Conservation (phyloP, 371 early-diverging fungal genomes). For the Mucor mucedo region DNA sequence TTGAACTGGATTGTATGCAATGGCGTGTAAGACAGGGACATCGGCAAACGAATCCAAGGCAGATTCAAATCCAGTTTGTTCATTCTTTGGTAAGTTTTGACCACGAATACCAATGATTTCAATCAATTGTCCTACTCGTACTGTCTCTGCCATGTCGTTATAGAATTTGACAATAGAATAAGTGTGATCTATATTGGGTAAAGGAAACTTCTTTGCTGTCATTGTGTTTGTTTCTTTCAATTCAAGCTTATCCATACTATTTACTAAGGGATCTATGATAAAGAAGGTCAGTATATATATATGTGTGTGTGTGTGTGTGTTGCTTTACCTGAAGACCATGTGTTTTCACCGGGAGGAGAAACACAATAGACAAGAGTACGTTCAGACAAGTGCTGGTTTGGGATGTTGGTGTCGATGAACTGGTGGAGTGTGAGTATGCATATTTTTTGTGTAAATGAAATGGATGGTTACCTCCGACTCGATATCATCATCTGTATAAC, state of each 20-base stretch:
- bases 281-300: not conserved
- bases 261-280: slow-evolving; percentile 13
- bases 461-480: slow-evolving; percentile 27
- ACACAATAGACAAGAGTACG: slow-evolving; percentile 59
- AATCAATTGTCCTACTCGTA: slow-evolving; percentile 61
- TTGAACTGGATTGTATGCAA: slow-evolving; percentile 35
- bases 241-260: slow-evolving; percentile 27
- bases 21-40: slow-evolving; percentile 49
- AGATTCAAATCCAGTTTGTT: slow-evolving; percentile 25
- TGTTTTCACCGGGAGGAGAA: slow-evolving; percentile 66
- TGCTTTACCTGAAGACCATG: slow-evolving; percentile 43
- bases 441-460: not conserved
- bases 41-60: slow-evolving; percentile 23
- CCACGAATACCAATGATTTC: slow-evolving; percentile 65
- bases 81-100: slow-evolving; percentile 14
- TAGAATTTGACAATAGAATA: slow-evolving; percentile 62
- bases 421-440: not conserved
- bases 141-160: slow-evolving; percentile 35
- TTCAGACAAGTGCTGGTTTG: slow-evolving; percentile 45
- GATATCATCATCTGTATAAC: slow-evolving; percentile 48
- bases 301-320: not conserved
- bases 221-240: slow-evolving; percentile 14
- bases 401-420: slow-evolving; percentile 14
- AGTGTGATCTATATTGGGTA: slow-evolving; percentile 52
- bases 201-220: slow-evolving; percentile 52